These are phyloP conservation scores for Hypoxylon rubiginosum DNA, from an alignment of 2,329 filamentous ascomycete genomes.

Conservation along the genomic window DNA sequence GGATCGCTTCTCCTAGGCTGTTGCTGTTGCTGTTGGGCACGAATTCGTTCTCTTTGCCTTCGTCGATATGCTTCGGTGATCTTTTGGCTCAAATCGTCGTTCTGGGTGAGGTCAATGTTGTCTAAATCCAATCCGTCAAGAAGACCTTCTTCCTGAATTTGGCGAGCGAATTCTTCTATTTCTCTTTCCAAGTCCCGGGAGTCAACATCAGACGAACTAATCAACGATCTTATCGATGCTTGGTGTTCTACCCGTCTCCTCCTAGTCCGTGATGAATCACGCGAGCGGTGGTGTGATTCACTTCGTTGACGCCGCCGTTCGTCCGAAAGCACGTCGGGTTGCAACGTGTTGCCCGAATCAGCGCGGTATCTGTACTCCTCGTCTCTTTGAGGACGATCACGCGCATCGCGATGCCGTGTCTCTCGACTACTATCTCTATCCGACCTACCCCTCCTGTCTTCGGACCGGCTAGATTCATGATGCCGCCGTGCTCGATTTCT, in stretches of 20 bases:
- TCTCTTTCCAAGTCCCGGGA: conserved; percentile 86
- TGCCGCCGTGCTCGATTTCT: conserved; percentile 44
- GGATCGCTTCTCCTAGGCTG: conserved; percentile 60
- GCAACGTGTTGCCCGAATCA: conserved; percentile 56
- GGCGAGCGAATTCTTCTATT: conserved; percentile 89
- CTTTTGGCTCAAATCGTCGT: conserved; percentile 90
- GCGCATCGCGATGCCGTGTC: conserved; percentile 44
- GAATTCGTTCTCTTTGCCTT: conserved; percentile 75
- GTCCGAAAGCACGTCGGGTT: conserved; percentile 55
- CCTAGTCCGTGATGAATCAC: conserved; percentile 55
- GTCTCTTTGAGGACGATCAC: conserved; percentile 49
- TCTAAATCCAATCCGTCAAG: conserved; percentile 90
- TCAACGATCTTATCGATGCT: conserved; percentile 85
- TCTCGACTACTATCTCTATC: conserved; percentile 50
- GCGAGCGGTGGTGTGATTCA: conserved; percentile 59
- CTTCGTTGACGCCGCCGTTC: conserved; percentile 58
- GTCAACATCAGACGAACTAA: conserved; percentile 83
- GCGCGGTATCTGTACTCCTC: conserved; percentile 49
- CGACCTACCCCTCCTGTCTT: conserved; percentile 53
- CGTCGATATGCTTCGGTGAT: conserved; percentile 91
- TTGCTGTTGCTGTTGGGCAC: conserved; percentile 55
- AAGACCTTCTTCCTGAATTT: conserved; percentile 89
- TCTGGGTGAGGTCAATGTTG: conserved; percentile 84
- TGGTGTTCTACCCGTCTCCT: conserved; percentile 85
- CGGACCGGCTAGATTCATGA: conserved; percentile 49